Evolutionary conservation across 1,284 basidiomycete species (phyloP), one percentile per base, ranked within the genome.

Genomic region (Ganoderma meredithae): DNA sequence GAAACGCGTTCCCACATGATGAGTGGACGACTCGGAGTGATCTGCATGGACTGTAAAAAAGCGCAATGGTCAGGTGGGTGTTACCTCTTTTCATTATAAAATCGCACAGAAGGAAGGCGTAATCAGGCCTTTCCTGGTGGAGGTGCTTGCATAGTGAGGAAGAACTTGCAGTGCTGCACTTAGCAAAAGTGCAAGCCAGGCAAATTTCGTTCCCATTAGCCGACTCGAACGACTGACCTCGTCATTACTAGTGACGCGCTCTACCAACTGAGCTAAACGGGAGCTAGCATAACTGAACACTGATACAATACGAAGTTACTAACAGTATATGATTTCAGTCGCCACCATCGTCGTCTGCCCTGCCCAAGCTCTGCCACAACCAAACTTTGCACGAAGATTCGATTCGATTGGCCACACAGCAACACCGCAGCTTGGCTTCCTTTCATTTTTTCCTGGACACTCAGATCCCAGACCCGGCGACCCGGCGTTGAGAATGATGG

Each of bases 191-290:
- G 33, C 33, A 36, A 36, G 33, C n/a, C 33, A 36, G 4, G 5
- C 40, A 41, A 10, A 12, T 44, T 7, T 5, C 9, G 10, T 62
- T 62, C 61, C 47, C 49, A 62, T 49, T 52, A 62, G 61, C 61
- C 61, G 61, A 62, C 61, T 62, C 49, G 61, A 62, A 62, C 61
- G 61, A 62, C 61, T 53, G 61, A 62, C 60, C 60, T 62, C 60
- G 60, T 62, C 60, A 62, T 62, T 62, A 85, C 85, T 85, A 85
- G 84, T 85, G 83, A 84, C 82, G 84, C 84, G 84, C 83, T 84
- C 83, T 85, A 85, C 84, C 84, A 85, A 81, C 83, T 84, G 84
- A 84, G 84, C 83, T 86, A 85, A 84, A 69, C 69, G 74, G 74
- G 76, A 76, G 1, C 22, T 22, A 31, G 27, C 27, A 31, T 31